These are phyloP conservation scores for Hypoxylon sp. DNA, from an alignment of 2,329 filamentous ascomycete genomes.

Conservation along the genomic window DNA sequence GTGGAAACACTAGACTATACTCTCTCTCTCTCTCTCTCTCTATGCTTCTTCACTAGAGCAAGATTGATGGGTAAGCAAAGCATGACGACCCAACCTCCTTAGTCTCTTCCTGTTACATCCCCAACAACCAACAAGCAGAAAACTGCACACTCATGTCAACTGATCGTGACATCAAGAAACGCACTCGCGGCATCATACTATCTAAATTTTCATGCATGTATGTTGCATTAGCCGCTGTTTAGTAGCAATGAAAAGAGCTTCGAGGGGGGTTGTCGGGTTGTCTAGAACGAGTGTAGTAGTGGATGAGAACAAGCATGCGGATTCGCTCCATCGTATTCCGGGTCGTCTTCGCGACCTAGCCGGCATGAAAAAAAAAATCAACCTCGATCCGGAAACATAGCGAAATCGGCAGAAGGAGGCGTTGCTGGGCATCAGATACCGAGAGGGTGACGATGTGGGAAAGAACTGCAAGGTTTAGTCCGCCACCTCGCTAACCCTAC, in stretches of 20 bases:
- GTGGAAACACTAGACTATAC: slow-evolving; percentile 6
- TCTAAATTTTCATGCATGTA: slow-evolving; percentile 14
- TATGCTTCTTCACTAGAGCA: slow-evolving; percentile 1
- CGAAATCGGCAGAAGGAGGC: too few relatives aligned
- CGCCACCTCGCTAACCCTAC: slow-evolving; percentile 4
- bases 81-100: background rate
- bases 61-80: background rate
- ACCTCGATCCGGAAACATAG: background rate
- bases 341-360: background rate
- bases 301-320: background rate
- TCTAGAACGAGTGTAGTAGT: slow-evolving; percentile 1
- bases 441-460: background rate
- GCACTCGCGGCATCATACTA: background rate
- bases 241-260: slow-evolving; percentile 16
- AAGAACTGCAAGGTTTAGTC: background rate
- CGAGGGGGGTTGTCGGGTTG: slow-evolving; percentile 12
- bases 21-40: too few relatives aligned
- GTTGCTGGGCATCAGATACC: too few relatives aligned
- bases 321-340: background rate
- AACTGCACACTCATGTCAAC: slow-evolving; percentile 13
- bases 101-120: slow-evolving; percentile 5
- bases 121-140: slow-evolving; percentile 16
- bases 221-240: slow-evolving; percentile 24
- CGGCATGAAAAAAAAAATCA: background rate
- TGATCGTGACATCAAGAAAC: slow-evolving; percentile 22